Evolutionary conservation across 306 rosid genomes (phyloP).

Genomic region (Medicago lupulina): DNA sequence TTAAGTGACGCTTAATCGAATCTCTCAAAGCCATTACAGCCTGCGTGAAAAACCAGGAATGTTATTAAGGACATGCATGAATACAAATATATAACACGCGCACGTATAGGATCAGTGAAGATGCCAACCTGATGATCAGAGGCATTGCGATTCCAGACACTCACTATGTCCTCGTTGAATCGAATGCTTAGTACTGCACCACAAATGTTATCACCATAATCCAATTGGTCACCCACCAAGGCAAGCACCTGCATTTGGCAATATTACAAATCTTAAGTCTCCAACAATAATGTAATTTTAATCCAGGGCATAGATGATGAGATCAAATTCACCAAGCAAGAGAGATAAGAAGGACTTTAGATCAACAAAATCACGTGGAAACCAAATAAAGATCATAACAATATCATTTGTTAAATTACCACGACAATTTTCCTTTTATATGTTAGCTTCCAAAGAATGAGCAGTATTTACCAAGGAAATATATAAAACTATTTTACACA

Average conservation of each 20-base stretch:
- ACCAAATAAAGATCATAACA: neutral
- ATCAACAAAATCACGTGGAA: slow-evolving; percentile 20
- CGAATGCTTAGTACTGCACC: slow-evolving; percentile 94
- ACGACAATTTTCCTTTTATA: neutral
- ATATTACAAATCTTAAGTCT: slow-evolving; percentile 21
- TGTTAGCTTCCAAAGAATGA: neutral
- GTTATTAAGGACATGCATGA: neutral
- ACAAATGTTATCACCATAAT: slow-evolving; percentile 84
- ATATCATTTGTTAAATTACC: neutral
- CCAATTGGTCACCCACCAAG: slow-evolving; percentile 90
- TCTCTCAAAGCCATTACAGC: slow-evolving; percentile 91
- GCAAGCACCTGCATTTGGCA: slow-evolving; percentile 76
- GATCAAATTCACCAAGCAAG: slow-evolving; percentile 20
- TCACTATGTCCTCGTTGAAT: slow-evolving; percentile 90
- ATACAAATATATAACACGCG: neutral
- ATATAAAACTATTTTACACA: too few species aligned
- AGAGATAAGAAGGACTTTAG: slow-evolving; percentile 11
- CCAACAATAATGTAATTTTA: neutral
- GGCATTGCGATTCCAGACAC: slow-evolving; percentile 90
- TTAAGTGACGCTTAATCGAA: slow-evolving; percentile 83
- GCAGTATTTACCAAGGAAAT: neutral
- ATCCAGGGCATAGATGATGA: neutral
- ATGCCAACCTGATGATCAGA: slow-evolving; percentile 85
- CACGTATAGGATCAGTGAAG: neutral
- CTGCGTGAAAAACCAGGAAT: slow-evolving; percentile 49